A percentile compares a stretch with the other conserved stretches of the same genome.
Conservation (phyloP, 441 rosid genomes). For the Gossypium davidsonii region DNA sequence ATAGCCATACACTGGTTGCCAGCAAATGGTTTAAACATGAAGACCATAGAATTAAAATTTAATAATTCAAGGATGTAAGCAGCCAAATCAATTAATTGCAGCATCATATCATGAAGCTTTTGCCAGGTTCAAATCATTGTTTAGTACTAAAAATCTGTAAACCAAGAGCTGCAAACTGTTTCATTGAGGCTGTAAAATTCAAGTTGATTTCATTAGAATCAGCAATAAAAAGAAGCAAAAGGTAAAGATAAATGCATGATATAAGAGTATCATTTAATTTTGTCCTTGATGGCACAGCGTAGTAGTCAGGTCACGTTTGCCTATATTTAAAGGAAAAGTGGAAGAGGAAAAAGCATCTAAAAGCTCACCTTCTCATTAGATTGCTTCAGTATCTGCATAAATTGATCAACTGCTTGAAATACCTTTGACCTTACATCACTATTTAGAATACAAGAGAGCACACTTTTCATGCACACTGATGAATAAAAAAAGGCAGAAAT, state of each 20-base stretch:
- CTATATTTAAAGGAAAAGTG: neutral
- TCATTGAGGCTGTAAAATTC: neutral
- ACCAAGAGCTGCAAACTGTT: neutral
- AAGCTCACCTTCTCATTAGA: conserved; percentile 69
- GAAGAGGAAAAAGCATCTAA: conserved; percentile 8
- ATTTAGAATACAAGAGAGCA: conserved; percentile 18
- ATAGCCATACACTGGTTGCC: neutral
- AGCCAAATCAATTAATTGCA: neutral
- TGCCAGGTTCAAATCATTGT: neutral
- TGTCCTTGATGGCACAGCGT: neutral
- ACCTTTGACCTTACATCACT: conserved; percentile 94
- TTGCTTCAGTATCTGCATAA: conserved; percentile 84
- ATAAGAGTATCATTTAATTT: neutral
- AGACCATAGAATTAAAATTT: neutral
- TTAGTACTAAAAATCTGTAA: neutral
- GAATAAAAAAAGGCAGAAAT: conserved; percentile 9
- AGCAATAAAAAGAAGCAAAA: neutral
- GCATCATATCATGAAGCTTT: neutral
- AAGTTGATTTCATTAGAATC: neutral
- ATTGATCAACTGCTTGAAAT: conserved; percentile 92
- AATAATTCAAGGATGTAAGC: neutral
- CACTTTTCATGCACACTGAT: neutral
- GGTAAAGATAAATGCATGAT: neutral
- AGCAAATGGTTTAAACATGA: neutral
- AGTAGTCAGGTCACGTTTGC: neutral